Conservation (phyloP, 768 basidiomycete genomes). For the Crepidotus variabilis region DNA sequence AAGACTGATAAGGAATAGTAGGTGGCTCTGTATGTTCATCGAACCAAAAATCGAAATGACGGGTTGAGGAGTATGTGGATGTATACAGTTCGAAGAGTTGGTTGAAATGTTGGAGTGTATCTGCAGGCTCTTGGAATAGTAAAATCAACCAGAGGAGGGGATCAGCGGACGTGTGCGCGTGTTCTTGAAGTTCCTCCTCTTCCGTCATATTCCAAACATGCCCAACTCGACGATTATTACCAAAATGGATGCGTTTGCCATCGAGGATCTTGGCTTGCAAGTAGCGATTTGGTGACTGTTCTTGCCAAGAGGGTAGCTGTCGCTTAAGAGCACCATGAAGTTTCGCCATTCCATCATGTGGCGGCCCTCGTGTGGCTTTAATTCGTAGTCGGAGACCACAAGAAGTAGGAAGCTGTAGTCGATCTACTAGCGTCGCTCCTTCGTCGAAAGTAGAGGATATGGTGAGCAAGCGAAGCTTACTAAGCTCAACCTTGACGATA, state of each 20-base stretch:
- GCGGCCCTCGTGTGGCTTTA: constrained; percentile 3
- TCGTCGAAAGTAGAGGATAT: constrained; percentile 16
- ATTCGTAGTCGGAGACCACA: constrained; percentile 19
- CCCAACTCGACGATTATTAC: constrained; percentile 20
- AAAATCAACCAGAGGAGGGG: no score
- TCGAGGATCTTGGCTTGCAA: constrained; percentile 21
- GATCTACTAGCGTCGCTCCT: constrained; percentile 12
- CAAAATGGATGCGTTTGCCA: constrained; percentile 20
- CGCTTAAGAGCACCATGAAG: constrained; percentile 11
- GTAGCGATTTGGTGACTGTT: constrained; percentile 11
- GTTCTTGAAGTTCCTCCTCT: no score
- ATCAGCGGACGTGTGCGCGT: no score
- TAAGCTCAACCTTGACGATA: constrained; percentile 7
- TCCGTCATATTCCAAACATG: constrained; percentile 20
- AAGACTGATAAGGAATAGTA: no score
- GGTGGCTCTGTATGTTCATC: no score
- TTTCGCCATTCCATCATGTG: constrained; percentile 3
- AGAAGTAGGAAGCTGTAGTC: constrained; percentile 12
- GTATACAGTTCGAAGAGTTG: no score
- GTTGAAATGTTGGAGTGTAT: no score
- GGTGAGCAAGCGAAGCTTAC: constrained; percentile 17
- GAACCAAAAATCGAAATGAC: no score
- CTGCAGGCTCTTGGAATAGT: no score
- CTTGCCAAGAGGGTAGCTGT: constrained; percentile 17
- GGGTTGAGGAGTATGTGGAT: no score